phyloP scores from a whole-genome alignment of 2,329 filamentous ascomycete genomes.

The Clarireedia monteithiana region DNA sequence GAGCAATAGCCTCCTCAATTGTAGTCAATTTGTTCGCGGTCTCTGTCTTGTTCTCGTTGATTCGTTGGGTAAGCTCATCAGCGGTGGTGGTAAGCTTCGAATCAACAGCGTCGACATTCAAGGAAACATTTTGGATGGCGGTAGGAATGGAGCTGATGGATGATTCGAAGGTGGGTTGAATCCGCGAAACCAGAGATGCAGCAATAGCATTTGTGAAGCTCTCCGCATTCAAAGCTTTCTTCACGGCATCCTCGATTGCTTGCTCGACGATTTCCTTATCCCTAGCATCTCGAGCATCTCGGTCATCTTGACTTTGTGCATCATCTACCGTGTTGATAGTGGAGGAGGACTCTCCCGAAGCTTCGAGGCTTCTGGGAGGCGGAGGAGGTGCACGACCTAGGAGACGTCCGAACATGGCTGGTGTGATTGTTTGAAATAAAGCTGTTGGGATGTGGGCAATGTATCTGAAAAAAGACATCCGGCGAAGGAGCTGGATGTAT shows the following conservation, averaged over 20 bases:
- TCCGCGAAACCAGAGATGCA: slow-evolving; percentile 21
- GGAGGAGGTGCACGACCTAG: slow-evolving; percentile 6
- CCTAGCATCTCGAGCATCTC: slow-evolving; percentile 3
- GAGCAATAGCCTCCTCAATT: slow-evolving; percentile 22
- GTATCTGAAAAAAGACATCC: slow-evolving; percentile 13
- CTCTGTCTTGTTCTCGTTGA: slow-evolving; percentile 19
- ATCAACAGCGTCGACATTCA: slow-evolving; percentile 19
- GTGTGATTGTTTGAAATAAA: slow-evolving; percentile 6
- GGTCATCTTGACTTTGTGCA: background rate
- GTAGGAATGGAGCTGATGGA: slow-evolving; percentile 15
- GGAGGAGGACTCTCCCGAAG: background rate
- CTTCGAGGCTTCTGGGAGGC: slow-evolving; percentile 8
- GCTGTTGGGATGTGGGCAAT: slow-evolving; percentile 6
- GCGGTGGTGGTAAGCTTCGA: slow-evolving; percentile 19
- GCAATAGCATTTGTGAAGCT: slow-evolving; percentile 25
- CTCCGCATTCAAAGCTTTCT: slow-evolving; percentile 20
- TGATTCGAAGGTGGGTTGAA: slow-evolving; percentile 24
- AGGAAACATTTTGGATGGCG: slow-evolving; percentile 7
- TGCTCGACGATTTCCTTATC: slow-evolving; percentile 20
- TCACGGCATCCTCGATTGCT: slow-evolving; percentile 20
- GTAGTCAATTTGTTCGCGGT: slow-evolving; percentile 21
- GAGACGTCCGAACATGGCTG: slow-evolving; percentile 8
- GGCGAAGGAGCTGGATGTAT: slow-evolving; percentile 4
- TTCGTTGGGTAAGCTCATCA: slow-evolving; percentile 18
- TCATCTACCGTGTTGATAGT: background rate